phyloP scores from a whole-genome alignment of 2,329 filamentous ascomycete species.

The Lecanicillium sp. region DNA sequence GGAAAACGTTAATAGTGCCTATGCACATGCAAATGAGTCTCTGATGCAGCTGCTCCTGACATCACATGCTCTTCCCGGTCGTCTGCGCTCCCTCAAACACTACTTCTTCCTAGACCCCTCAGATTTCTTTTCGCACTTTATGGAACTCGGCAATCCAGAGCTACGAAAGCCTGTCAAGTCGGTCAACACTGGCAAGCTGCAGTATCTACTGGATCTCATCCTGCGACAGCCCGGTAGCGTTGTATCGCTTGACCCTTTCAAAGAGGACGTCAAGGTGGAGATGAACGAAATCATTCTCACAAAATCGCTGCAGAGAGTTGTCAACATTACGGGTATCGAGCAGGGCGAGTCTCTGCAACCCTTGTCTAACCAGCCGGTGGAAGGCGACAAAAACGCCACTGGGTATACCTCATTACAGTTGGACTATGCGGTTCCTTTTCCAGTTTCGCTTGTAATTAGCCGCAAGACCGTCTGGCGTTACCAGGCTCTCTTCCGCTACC shows the following conservation, averaged over 20 bases:
- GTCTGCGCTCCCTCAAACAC: constrained; percentile 87
- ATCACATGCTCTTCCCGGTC: constrained; percentile 80
- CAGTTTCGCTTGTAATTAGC: constrained; percentile 88
- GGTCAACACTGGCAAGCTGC: constrained; percentile 88
- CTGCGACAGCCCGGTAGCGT: constrained; percentile 93
- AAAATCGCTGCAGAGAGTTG: constrained; percentile 89
- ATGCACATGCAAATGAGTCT: constrained; percentile 91
- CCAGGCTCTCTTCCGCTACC: constrained; percentile 89
- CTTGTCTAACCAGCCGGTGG: constrained; percentile 57
- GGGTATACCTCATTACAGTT: constrained; percentile 91
- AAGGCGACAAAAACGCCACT: constrained; percentile 76
- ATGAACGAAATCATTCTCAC: constrained; percentile 94
- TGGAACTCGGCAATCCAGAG: constrained; percentile 84
- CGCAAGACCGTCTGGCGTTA: constrained; percentile 96
- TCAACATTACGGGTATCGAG: constrained; percentile 93
- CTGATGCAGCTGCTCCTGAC: constrained; percentile 85
- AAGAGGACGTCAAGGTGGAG: constrained; percentile 94
- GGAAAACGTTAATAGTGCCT: constrained; percentile 92
- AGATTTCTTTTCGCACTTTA: constrained; percentile 96
- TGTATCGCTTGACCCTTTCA: constrained; percentile 90
- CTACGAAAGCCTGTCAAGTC: constrained; percentile 80
- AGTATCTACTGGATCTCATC: constrained; percentile 91
- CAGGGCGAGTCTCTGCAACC: constrained; percentile 76
- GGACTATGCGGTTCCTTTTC: constrained; percentile 91
- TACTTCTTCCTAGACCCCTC: constrained; percentile 98